These are phyloP conservation scores for Urochloa ruziziensis DNA, from an alignment of 176 grass and related monocot genomes.

Conservation along the genomic window DNA sequence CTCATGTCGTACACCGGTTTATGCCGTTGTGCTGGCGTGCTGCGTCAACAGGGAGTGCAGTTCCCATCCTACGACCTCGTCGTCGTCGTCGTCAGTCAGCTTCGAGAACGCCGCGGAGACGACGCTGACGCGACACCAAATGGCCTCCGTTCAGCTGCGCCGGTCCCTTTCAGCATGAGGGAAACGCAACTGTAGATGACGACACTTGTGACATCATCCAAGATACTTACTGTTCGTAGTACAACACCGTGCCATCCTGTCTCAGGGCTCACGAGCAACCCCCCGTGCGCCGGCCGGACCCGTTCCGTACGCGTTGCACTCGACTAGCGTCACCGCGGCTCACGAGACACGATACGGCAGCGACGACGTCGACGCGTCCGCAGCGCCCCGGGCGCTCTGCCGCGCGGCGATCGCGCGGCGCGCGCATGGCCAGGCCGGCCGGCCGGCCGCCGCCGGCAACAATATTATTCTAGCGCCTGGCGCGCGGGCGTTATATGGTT, in stretches of 20 bases:
- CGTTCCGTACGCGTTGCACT: too few relatives aligned
- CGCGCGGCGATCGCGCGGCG: background rate
- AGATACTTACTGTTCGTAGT: background rate
- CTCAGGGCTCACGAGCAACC: too few relatives aligned
- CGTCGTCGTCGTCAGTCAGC: background rate
- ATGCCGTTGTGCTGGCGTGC: too few relatives aligned
- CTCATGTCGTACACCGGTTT: background rate
- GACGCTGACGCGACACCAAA: background rate
- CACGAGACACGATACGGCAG: background rate
- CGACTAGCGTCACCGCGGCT: too few relatives aligned
- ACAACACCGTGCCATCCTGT: background rate
- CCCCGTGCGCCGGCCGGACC: too few relatives aligned
- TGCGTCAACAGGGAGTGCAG: background rate
- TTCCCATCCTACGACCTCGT: constrained; percentile 9
- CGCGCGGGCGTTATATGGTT: constrained; percentile 13
- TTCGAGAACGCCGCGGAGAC: background rate
- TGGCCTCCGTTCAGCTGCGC: background rate
- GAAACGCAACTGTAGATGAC: background rate
- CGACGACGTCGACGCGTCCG: background rate
- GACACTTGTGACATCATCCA: background rate
- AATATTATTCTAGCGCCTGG: constrained; percentile 2
- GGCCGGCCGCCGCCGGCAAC: background rate
- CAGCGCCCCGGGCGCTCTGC: background rate
- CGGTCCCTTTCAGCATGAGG: background rate
- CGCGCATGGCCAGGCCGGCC: background rate